Base-by-base conservation (phyloP, 805 yeast species). In the Scheffersomyces lignosus region DNA sequence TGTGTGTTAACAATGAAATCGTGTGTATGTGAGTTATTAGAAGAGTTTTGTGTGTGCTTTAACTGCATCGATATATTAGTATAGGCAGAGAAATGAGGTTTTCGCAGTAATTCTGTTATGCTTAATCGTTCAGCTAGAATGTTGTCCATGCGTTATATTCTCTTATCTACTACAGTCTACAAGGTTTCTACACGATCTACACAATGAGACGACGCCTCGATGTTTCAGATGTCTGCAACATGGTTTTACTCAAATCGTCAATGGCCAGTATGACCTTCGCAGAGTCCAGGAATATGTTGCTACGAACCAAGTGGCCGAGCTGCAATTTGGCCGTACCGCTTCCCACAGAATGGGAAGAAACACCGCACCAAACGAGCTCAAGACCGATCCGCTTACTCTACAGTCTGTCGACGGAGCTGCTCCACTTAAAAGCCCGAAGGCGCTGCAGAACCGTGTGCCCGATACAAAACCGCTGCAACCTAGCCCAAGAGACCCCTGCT, bases 281-380 rank as follows among this genome's bases (percentile, higher is more conserved):
- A 90, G 91, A 80, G 96, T 88, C 77, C 85, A 91, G 98, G 98
- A 91, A 91, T 91, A 91, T 91, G 95, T 91, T 80, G 96, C 95
- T 73, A 69, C 82, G 76, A 64, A 64, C 64, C 67, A 77, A 70
- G 64, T 69, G 83, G 74, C 71, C 83, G 86, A 82, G 80, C 87
- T 81, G 51, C 62, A 60, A 54, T 60, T 64, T 65, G 64, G 50
- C 54, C 55, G 43, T 49, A 57, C 53, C 45, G 24, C 10, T 20
- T 20, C 24, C 24, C 24, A 20, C n/a, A n/a, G n/a, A n/a, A n/a
- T n/a, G n/a, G n/a, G n/a, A n/a, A n/a, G n/a, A n/a, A n/a, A n/a
- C n/a, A n/a, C 7, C 58, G 60, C 51, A 51, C 45, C 44, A 36
- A 51, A 71, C 70, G 83, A 78, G 73, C 76, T 79, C 84, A 76